phyloP scores from a whole-genome alignment of 2,329 filamentous ascomycete species.

The Botrytis tulipae region DNA sequence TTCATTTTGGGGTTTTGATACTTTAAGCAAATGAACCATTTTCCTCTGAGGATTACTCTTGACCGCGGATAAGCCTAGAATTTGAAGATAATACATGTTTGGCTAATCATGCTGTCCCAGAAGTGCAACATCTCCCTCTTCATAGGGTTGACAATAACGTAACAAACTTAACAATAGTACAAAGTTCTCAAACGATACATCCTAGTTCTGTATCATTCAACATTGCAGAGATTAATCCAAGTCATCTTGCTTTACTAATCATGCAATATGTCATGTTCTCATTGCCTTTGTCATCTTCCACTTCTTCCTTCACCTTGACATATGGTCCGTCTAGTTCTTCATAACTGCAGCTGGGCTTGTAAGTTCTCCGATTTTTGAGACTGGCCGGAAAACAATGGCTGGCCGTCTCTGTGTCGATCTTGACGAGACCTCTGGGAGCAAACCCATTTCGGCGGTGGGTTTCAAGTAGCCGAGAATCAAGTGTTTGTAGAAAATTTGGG shows the following conservation, averaged over 20 bases:
- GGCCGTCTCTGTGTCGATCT: background rate
- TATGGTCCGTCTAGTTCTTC: background rate
- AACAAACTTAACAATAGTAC: background rate
- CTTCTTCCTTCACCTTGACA: background rate
- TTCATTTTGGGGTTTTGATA: background rate
- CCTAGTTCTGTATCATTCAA: background rate
- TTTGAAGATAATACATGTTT: background rate
- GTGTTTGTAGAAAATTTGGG: background rate
- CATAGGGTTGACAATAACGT: background rate
- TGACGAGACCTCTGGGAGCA: background rate
- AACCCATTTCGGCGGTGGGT: background rate
- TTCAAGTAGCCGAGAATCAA: background rate
- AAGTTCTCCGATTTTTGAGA: background rate
- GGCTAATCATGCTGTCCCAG: background rate
- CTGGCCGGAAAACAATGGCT: background rate
- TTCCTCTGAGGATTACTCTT: background rate
- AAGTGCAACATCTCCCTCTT: background rate
- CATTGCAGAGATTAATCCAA: background rate
- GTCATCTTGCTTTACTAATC: background rate
- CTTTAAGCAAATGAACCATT: background rate
- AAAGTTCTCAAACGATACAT: background rate
- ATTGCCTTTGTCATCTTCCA: background rate
- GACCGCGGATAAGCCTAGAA: background rate
- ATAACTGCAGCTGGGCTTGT: background rate
- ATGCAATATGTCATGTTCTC: background rate